Base-by-base conservation (phyloP, 495 filamentous ascomycete genomes). In the Aspergillus sclerotiicarbonarius region DNA sequence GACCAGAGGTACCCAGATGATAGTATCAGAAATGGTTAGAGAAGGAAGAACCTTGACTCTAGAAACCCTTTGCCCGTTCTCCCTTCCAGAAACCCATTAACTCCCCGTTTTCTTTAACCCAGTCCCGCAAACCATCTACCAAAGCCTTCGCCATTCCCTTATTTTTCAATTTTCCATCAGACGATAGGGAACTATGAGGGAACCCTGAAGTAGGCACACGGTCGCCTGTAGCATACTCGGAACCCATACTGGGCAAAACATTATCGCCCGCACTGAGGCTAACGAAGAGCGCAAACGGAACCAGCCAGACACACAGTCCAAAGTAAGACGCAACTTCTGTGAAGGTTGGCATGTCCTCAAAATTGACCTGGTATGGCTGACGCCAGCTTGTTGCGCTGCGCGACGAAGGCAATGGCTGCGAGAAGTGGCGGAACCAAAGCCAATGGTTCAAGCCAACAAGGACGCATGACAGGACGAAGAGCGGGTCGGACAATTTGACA, bases 241-340 rank as follows among this genome's bases (percentile, higher is more conserved):
- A 81, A 18, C 86, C 84, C 80, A 96, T 97, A 47, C 85, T 92
- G 3, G 94, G 94, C 57, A 98, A 76, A 10, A 98, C 89, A 70
- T 98, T 97, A 62, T 98, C 94, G 45, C 91, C 88, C 2, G 94
- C 95, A 16, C 89, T 93, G 16, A 98, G 75, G 53, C 87, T 91
- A 30, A 98, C 93, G 66, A 98, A 98, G 35, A 98, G 81, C 25
- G 92, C 86, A 71, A 98, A 98, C 0, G 94, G 94, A 2, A 97
- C 89, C 12, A 98, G 81, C 94, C 94, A 98, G 13, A 98, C 91
- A 68, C 91, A 96, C 8, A 98, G 79, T 5, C 94, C 94, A 66
- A 98, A 98, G 70, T 93, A 98, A 1, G 90, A 93, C 0, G 93
- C 91, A 41, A 98, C 91, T 71, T 98, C 91, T 9, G 92, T 92